Percentiles rank a stretch among this genome's conserved stretches.
Evolutionary conservation across 345 rosid species (phyloP).

Genomic region (Passiflora organensis): DNA sequence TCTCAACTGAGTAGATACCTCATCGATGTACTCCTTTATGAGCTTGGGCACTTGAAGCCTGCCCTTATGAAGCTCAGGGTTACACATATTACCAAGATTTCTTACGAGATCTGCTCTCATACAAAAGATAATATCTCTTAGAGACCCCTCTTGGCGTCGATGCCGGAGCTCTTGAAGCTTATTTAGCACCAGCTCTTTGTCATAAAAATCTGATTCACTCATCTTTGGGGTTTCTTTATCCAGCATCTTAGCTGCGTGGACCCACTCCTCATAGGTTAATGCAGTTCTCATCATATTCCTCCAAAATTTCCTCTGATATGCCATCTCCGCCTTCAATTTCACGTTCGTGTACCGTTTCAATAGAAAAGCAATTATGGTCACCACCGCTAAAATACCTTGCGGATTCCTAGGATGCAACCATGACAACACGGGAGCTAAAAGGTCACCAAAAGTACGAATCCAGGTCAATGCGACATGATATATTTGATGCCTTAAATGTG

Average conservation of each 20-base stretch:
- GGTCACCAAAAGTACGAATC: conserved; percentile 36
- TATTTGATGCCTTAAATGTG: conserved; percentile 53
- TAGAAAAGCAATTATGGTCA: conserved; percentile 75
- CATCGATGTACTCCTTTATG: conserved; percentile 89
- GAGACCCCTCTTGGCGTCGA: conserved; percentile 82
- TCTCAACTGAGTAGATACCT: conserved; percentile 84
- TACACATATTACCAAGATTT: conserved; percentile 97
- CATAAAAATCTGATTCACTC: conserved; percentile 75
- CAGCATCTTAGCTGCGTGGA: conserved; percentile 96
- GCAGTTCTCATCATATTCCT: conserved; percentile 93
- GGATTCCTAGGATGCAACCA: conserved; percentile 98
- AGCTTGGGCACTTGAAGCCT: conserved; percentile 89
- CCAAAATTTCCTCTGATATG: conserved; percentile 94
- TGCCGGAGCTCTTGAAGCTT: conserved; percentile 78
- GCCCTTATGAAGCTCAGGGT: conserved; percentile 94
- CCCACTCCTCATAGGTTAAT: conserved; percentile 93
- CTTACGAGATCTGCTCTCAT: conserved; percentile 97
- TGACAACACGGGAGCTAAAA: conserved; percentile 44
- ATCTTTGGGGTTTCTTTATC: conserved; percentile 76
- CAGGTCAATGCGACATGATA: conserved; percentile 36
- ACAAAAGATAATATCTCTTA: conserved; percentile 85
- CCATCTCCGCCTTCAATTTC: conserved; percentile 86
- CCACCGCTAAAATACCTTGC: conserved; percentile 88
- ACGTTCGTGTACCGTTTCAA: conserved; percentile 82
- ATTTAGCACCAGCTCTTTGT: conserved; percentile 80